phyloP scores from a whole-genome alignment of 805 yeast species.

The Pichia nakasei region DNA sequence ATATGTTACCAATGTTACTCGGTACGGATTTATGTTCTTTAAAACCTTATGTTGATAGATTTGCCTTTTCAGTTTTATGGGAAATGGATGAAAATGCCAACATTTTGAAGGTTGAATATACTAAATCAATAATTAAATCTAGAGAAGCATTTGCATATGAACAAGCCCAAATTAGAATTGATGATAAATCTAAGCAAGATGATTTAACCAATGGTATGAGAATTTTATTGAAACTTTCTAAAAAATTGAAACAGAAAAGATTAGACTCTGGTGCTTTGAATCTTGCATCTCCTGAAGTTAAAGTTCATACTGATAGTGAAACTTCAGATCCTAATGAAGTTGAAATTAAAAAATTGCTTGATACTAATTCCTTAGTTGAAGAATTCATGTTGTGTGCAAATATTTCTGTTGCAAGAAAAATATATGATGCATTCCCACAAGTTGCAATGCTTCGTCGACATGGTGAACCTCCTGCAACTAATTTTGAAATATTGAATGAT shows the following conservation, averaged over 20 bases:
- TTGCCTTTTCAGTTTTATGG: constrained; percentile 94
- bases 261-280: constrained; percentile 94
- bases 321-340: constrained; percentile 95
- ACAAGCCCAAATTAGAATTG: constrained; percentile 85
- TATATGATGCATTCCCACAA: constrained; percentile 89
- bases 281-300: constrained; percentile 95
- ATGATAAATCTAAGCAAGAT: constrained; percentile 66
- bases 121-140: constrained; percentile 83
- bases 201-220: constrained; percentile 88
- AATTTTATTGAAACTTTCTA: constrained; percentile 67
- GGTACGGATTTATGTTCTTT: constrained; percentile 96
- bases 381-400: constrained; percentile 98
- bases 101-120: constrained; percentile 67
- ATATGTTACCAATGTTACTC: constrained; percentile 90
- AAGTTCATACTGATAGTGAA: constrained; percentile 94
- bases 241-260: constrained; percentile 75
- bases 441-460: constrained; percentile 98
- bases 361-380: constrained; percentile 92
- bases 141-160: constrained; percentile 93
- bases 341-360: constrained; percentile 78
- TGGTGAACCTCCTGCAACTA: constrained; percentile 93
- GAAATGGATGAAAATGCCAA: constrained; percentile 83
- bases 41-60: constrained; percentile 91
- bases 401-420: constrained; percentile 89
- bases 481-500: constrained; percentile 82